Conservation (phyloP, 106 monocot species). For the Acorus gramineus region DNA sequence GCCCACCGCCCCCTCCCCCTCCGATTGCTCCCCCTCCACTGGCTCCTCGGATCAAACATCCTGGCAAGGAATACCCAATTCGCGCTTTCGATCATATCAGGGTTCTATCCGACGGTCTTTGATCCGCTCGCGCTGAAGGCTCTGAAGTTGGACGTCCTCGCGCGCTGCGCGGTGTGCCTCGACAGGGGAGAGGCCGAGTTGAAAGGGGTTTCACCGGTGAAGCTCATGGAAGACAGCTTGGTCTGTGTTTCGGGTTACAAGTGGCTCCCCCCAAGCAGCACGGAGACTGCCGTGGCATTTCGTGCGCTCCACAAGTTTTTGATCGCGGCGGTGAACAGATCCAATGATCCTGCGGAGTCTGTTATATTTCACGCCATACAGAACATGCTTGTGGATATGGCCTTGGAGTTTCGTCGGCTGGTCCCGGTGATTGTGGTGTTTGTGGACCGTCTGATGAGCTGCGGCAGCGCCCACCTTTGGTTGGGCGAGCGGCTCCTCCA, state of each 20-base stretch:
- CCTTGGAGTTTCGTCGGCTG: constrained; percentile 40
- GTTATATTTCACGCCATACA: constrained; percentile 4
- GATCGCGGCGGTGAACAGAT: constrained; percentile 38
- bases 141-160: constrained; percentile 60
- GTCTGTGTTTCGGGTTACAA: constrained; percentile 71
- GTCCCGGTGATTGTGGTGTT: constrained; percentile 63
- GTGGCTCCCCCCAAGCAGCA: constrained; percentile 78
- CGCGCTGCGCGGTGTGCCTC: constrained; percentile 34
- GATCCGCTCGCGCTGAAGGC: constrained; percentile 83
- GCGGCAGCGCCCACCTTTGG: constrained; percentile 17
- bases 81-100: too few relatives aligned
- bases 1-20: constrained; percentile 47
- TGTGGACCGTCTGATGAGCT: constrained; percentile 45
- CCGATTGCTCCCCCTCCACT: constrained; percentile 68
- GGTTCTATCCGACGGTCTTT: constrained; percentile 69
- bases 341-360: not conserved
- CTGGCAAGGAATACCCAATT: too few relatives aligned
- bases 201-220: constrained; percentile 8
- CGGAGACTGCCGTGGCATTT: constrained; percentile 65
- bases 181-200: constrained; percentile 7
- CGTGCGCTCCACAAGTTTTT: constrained; percentile 63
- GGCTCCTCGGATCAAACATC: constrained; percentile 45
- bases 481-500: constrained; percentile 56
- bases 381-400: constrained; percentile 55
- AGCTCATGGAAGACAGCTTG: constrained; percentile 64